Evolutionary conservation across 2,329 filamentous ascomycete genomes (phyloP).

Genomic region (Sclerotinia nivalis): DNA sequence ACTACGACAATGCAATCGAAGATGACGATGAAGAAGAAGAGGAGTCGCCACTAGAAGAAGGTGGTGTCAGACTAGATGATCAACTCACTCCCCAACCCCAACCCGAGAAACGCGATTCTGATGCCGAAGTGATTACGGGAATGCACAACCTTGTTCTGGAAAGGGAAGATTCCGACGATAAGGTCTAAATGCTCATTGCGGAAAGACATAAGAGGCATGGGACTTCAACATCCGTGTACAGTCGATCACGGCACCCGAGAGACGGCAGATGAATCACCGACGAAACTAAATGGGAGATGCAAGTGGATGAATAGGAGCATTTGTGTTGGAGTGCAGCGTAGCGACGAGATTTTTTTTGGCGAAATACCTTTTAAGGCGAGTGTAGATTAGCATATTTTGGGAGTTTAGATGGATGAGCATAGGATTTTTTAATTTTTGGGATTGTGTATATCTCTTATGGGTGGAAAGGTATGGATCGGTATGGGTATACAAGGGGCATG

Average conservation of each 20-base stretch:
- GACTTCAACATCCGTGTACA: slow-evolving; percentile 5
- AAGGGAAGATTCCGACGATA: slow-evolving; percentile 38
- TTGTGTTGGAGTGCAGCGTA: background rate
- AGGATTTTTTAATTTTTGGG: background rate
- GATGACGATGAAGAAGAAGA: slow-evolving; percentile 27
- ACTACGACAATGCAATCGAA: slow-evolving; percentile 19
- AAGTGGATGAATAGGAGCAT: background rate
- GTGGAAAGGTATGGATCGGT: background rate
- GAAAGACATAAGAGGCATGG: background rate
- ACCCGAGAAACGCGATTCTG: slow-evolving; percentile 47
- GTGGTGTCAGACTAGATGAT: slow-evolving; percentile 3
- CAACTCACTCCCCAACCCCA: background rate
- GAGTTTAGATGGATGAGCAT: slow-evolving; percentile 24
- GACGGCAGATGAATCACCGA: background rate
- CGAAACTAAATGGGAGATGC: background rate
- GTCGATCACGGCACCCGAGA: background rate
- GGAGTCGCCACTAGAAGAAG: background rate
- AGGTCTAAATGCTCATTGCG: slow-evolving; percentile 24
- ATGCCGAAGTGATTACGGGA: slow-evolving; percentile 61
- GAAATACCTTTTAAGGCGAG: slow-evolving; percentile 6
- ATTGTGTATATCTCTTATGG: background rate
- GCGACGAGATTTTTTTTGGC: slow-evolving; percentile 4
- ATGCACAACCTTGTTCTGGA: slow-evolving; percentile 55
- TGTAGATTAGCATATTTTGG: slow-evolving; percentile 21
- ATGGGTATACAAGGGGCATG: slow-evolving; percentile 8